Conservation (phyloP, 2,329 filamentous ascomycete genomes). For the Cordyceps javanica region DNA sequence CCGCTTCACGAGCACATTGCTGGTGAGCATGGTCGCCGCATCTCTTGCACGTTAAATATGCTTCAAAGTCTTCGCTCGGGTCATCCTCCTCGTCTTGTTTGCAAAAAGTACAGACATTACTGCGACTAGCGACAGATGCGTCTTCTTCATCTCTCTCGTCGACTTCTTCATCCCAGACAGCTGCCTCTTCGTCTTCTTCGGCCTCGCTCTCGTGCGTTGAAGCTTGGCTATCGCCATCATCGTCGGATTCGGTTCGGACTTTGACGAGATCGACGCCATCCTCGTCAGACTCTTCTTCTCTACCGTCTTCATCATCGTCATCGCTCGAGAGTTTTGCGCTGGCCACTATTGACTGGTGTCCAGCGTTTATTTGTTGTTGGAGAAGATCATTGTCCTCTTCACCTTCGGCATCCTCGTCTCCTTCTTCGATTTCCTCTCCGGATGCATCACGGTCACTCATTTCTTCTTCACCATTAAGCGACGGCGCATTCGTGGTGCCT, state of each 20-base stretch:
- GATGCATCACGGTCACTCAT: slow-evolving; percentile 34
- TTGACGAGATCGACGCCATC: slow-evolving; percentile 53
- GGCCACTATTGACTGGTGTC: not conserved
- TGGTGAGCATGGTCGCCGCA: slow-evolving; percentile 64
- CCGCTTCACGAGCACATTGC: slow-evolving; percentile 8
- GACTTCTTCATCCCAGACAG: slow-evolving; percentile 48
- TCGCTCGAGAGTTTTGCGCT: not conserved
- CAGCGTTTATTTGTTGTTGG: slow-evolving; percentile 21
- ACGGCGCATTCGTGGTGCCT: slow-evolving; percentile 17
- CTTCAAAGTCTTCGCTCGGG: slow-evolving; percentile 73
- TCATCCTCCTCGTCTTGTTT: slow-evolving; percentile 77
- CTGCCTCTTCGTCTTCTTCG: slow-evolving; percentile 28
- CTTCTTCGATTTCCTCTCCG: slow-evolving; percentile 31
- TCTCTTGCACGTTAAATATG: slow-evolving; percentile 66
- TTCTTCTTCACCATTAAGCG: slow-evolving; percentile 30
- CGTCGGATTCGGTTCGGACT: slow-evolving; percentile 46
- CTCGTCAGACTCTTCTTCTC: slow-evolving; percentile 37
- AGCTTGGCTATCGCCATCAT: slow-evolving; percentile 26
- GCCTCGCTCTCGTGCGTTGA: slow-evolving; percentile 36
- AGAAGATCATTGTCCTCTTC: slow-evolving; percentile 33
- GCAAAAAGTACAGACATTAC: slow-evolving; percentile 62
- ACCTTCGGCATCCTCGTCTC: slow-evolving; percentile 37
- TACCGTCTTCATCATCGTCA: slow-evolving; percentile 22
- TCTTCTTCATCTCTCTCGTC: slow-evolving; percentile 53
- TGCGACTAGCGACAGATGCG: slow-evolving; percentile 31